Evolutionary conservation across 1,139 yeast species (phyloP), one percentile per base, ranked within the genome.

Genomic region (Suhomyces anneliseae): DNA sequence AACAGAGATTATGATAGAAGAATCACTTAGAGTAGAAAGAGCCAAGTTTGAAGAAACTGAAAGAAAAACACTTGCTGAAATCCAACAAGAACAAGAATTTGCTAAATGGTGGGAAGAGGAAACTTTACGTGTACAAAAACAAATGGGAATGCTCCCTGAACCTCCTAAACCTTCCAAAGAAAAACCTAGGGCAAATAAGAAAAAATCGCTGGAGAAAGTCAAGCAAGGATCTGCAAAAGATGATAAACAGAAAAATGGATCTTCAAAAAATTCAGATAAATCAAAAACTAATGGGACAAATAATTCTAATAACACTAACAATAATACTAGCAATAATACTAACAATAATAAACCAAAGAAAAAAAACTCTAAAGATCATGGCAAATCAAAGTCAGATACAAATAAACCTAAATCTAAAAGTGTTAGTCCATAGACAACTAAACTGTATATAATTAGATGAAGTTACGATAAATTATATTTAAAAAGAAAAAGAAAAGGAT

Each of bases 71-170:
- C 66, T 88, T 36, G 81, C 77, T 37, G 95, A 88, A 52, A 78
- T 87, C 43, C 90, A 84, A 62, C 83, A 83, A 55, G 95, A 88
- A 56, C 89, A 87, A 58, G 90, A 84, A 59, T 88, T 88, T 68
- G 87, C 83, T 15, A 74, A 68, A 51, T 88, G 96, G 96, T 88
- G 95, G 92, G 85, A 79, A 42, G 82, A 80, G 54, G 95, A 88
- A 58, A 74, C 87, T 36, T 70, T 70, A 19, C 68, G 79, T 42
- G 86, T 83, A 8, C 90, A 85, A 59, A 63, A 61, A 43, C 78
- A 72, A 54, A 66, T 76, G 70, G 66, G 48, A n/a, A 27, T 39
- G 26, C 14, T 36, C 8, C 35, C 35, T 27, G 26, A 12, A 27
- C 42, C 32, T 14, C n/a, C 35, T 26, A 38, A 29, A 32, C 32